Percentiles rank a stretch among this genome's conserved stretches.
These are phyloP conservation scores for Aspergillus sclerotialis DNA, from an alignment of 2,329 filamentous ascomycete species.

Conservation along the genomic window DNA sequence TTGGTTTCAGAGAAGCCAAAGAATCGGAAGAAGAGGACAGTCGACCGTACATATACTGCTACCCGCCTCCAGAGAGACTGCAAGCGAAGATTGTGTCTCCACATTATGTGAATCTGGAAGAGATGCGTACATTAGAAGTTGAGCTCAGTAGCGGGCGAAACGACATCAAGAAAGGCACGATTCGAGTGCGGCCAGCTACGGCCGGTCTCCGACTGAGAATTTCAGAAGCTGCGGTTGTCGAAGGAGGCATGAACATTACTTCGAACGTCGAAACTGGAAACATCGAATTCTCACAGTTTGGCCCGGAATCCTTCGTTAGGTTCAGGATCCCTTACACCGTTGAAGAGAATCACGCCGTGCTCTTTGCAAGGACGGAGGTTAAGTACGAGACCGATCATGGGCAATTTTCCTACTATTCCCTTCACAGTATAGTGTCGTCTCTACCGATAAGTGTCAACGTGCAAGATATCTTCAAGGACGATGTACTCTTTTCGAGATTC, in stretches of 20 bases:
- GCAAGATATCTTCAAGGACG: constrained; percentile 86
- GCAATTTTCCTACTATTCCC: constrained; percentile 57
- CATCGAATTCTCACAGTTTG: constrained; percentile 35
- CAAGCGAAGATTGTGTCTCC: constrained; percentile 61
- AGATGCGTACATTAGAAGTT: constrained; percentile 69
- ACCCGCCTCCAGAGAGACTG: constrained; percentile 62
- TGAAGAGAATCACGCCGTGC: constrained; percentile 65
- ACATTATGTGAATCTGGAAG: constrained; percentile 70
- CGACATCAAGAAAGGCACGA: constrained; percentile 42
- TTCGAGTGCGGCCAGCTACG: constrained; percentile 52
- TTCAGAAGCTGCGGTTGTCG: constrained; percentile 40
- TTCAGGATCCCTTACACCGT: constrained; percentile 73
- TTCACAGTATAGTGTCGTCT: constrained; percentile 60
- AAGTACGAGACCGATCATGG: constrained; percentile 63
- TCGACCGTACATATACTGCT: constrained; percentile 61
- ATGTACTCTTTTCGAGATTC: constrained; percentile 77
- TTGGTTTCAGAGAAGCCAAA: constrained; percentile 29
- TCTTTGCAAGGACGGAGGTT: constrained; percentile 70
- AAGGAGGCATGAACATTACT: constrained; percentile 35
- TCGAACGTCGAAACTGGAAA: constrained; percentile 40
- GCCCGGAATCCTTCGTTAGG: constrained; percentile 22
- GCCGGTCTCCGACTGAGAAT: constrained; percentile 54
- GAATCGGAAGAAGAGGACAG: constrained; percentile 38
- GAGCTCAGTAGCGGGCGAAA: constrained; percentile 70
- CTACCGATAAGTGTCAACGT: constrained; percentile 91